Evolutionary conservation across 306 rosid species (phyloP), one percentile per base, ranked within the genome.

Genomic region (Malus fusca): DNA sequence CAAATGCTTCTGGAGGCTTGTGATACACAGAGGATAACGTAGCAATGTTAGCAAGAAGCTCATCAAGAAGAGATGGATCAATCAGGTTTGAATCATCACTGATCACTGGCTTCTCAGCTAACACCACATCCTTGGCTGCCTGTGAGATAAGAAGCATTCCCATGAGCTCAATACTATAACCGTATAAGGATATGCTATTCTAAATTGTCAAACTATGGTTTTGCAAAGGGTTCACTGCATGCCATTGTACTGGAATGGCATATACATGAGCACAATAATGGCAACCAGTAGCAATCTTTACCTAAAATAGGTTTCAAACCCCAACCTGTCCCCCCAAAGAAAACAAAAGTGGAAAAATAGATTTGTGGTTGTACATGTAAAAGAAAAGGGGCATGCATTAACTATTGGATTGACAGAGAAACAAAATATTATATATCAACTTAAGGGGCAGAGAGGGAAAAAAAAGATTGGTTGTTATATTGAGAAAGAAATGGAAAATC

Each of bases 81-180:
- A 95, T 90, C 78, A 88, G 92, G 86, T 95, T 95, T 63, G 99
- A 92, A 79, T 92, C 99, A 71, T 95, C 99, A 33, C 91, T 86
- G 80, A 95, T 95, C 80, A 95, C 96, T 60, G 97, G 99, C 84
- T 95, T 95, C 93, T 95, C 99, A 51, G 99, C 97, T 75, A 95
- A 84, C 83, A 95, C 99, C 78, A 95, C 97, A 88, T 92, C 99
- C 96, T 95, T 95, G 31, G 99, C 99, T 72, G 98, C 97, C 99
- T 95, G 91, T 73, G 80, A 82, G 72, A 88, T 78, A 83, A 69
- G 81, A 80, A 51, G 58, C 43, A 66, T 77, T 18, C 42, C 63
- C 66, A 75, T 86, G 81, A 87, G 79, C 76, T 6, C 53, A 52
- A 46, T 42, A 71, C 17, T 63, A 59, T 9, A 59, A 35, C 62